A percentile compares a stretch with the other conserved stretches of the same genome.
These are phyloP conservation scores for Kodamaea leandrae DNA, from an alignment of 805 yeast species.

Conservation along the genomic window DNA sequence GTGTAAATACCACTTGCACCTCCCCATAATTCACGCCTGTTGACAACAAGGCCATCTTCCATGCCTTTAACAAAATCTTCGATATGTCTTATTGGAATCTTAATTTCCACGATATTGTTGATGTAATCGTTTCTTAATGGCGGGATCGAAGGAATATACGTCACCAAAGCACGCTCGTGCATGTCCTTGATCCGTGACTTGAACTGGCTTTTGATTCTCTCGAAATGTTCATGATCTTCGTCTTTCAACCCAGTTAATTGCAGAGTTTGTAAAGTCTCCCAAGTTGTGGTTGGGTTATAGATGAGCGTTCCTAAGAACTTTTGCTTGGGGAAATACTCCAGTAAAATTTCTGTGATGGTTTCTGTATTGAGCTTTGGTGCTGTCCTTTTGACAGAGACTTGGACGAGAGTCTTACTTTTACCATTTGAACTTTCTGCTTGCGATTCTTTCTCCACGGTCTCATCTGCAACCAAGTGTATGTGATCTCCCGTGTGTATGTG, in stretches of 20 bases:
- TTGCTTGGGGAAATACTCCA: constrained; percentile 29
- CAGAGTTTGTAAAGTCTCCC: constrained; percentile 33
- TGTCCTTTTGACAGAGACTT: neutral
- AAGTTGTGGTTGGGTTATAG: constrained; percentile 57
- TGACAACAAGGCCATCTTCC: constrained; percentile 29
- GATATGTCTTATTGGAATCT: constrained; percentile 49
- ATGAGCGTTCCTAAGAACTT: constrained; percentile 37
- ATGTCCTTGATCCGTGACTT: constrained; percentile 13
- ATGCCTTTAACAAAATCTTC: constrained; percentile 34
- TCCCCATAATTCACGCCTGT: constrained; percentile 72
- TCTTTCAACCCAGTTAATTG: constrained; percentile 27
- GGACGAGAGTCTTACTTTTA: no score
- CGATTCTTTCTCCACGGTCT: no score
- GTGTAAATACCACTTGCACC: constrained; percentile 76
- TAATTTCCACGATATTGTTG: constrained; percentile 51
- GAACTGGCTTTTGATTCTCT: constrained; percentile 23
- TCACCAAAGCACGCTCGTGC: constrained; percentile 12
- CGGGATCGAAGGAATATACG: constrained; percentile 39
- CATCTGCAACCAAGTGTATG: constrained; percentile 4
- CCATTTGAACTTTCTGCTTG: no score
- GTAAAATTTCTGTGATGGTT: constrained; percentile 21
- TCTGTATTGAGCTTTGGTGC: constrained; percentile 16
- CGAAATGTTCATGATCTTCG: constrained; percentile 28
- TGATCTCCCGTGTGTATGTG: constrained; percentile 11
- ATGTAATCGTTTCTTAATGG: constrained; percentile 39